phyloP scores from a whole-genome alignment of 2,329 filamentous ascomycete genomes.

The Alternaria dauci region DNA sequence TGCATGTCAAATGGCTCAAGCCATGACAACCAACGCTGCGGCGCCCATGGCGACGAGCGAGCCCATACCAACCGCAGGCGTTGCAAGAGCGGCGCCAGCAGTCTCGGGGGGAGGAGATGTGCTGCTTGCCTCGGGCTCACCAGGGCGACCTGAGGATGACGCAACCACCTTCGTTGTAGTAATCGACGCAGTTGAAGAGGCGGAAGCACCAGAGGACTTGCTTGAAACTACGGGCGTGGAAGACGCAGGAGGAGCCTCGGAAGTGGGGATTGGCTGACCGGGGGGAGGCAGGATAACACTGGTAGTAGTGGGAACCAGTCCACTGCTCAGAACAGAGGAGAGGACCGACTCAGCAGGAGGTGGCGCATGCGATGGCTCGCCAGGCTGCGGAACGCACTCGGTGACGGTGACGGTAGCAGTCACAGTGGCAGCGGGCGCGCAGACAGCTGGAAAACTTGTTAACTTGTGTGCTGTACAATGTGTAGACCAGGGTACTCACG shows the following conservation, averaged over 20 bases:
- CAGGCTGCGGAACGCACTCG: slow-evolving; percentile 28
- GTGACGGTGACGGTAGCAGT: slow-evolving; percentile 41
- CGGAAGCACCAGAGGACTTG: slow-evolving; percentile 1
- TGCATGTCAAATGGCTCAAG: slow-evolving; percentile 22
- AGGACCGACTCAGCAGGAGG: slow-evolving; percentile 26
- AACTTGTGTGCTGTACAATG: slow-evolving; percentile 15
- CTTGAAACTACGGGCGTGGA: slow-evolving; percentile 1
- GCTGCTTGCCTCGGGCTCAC: slow-evolving; percentile 15
- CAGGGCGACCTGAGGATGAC: slow-evolving; percentile 22
- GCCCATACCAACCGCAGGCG: slow-evolving; percentile 29
- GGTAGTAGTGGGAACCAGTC: slow-evolving; percentile 17
- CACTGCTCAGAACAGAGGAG: slow-evolving; percentile 22
- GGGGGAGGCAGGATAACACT: slow-evolving; percentile 15
- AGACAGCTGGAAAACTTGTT: slow-evolving; percentile 21
- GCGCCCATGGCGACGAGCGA: slow-evolving; percentile 34
- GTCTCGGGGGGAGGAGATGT: slow-evolving; percentile 19
- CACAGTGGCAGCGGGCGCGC: slow-evolving; percentile 32
- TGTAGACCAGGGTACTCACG: slow-evolving; percentile 16
- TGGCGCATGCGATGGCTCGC: slow-evolving; percentile 4
- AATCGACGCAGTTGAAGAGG: slow-evolving; percentile 1
- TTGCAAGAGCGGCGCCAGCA: slow-evolving; percentile 29
- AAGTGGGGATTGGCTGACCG: slow-evolving; percentile 14
- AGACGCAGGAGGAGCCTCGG: slow-evolving; percentile 11
- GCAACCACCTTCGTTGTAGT: slow-evolving; percentile 1
- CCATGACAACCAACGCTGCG: slow-evolving; percentile 29